phyloP scores from a whole-genome alignment of 2,329 filamentous ascomycete genomes.

The Nothopassalora personata region DNA sequence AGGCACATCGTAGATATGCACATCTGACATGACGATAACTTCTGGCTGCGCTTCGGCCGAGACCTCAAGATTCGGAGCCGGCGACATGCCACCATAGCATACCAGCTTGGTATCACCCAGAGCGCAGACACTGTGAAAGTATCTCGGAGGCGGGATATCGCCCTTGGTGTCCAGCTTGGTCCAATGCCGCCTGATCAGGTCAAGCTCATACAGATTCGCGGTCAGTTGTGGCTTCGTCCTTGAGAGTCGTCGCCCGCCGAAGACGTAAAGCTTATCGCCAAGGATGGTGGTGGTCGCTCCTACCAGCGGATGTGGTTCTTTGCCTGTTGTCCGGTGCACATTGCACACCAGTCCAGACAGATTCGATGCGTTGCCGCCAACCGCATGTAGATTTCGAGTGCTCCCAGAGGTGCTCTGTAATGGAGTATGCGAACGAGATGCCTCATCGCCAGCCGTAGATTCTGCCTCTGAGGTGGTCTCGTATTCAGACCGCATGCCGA shows the following conservation, averaged over 20 bases:
- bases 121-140: slow-evolving; percentile 94
- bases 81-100: slow-evolving; percentile 98
- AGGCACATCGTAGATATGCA: slow-evolving; percentile 87
- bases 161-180: slow-evolving; percentile 78
- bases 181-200: slow-evolving; percentile 89
- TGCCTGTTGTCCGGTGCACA: slow-evolving; percentile 76
- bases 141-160: slow-evolving; percentile 82
- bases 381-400: slow-evolving; percentile 23
- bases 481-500: slow-evolving; percentile 38
- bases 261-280: slow-evolving; percentile 94
- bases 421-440: slow-evolving; percentile 26
- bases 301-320: slow-evolving; percentile 84
- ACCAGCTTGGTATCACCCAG: slow-evolving; percentile 94
- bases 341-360: slow-evolving; percentile 64
- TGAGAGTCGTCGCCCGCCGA: slow-evolving; percentile 84
- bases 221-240: slow-evolving; percentile 78
- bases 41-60: slow-evolving; percentile 58
- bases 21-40: slow-evolving; percentile 95
- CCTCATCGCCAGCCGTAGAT: slow-evolving; percentile 22
- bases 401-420: slow-evolving; percentile 21
- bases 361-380: slow-evolving; percentile 52
- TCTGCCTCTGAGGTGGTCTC: slow-evolving; percentile 37
- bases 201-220: slow-evolving; percentile 86
- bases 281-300: slow-evolving; percentile 92
- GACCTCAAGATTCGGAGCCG: slow-evolving; percentile 52